Conservation (phyloP, 257 asterid genomes). For the Gentiana macrophylla region DNA sequence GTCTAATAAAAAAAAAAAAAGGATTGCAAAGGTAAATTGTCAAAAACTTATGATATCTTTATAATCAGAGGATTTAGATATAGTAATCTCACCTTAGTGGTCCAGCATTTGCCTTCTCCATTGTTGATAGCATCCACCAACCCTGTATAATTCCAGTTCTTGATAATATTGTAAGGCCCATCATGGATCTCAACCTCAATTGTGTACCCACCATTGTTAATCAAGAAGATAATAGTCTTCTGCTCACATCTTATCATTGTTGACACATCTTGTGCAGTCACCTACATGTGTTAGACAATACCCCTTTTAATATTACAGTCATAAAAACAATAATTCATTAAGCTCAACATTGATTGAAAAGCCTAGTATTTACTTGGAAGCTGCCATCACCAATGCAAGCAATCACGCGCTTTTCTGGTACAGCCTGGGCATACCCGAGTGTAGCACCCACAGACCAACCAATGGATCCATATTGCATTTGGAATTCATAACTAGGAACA, state of each 20-base stretch:
- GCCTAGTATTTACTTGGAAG: conserved; percentile 18
- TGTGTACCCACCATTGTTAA: conserved; percentile 50
- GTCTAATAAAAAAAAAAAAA: too few species aligned
- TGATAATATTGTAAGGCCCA: conserved; percentile 50
- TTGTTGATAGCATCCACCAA: conserved; percentile 67
- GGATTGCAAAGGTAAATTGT: not conserved
- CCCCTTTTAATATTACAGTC: too few species aligned
- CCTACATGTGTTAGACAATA: conserved; percentile 20
- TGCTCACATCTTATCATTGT: conserved; percentile 34
- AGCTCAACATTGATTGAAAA: not conserved
- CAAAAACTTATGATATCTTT: too few species aligned
- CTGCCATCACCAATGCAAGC: conserved; percentile 32
- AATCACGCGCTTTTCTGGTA: conserved; percentile 16
- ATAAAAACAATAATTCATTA: not conserved
- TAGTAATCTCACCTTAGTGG: conserved; percentile 24
- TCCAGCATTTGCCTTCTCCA: conserved; percentile 37
- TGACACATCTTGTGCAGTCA: conserved; percentile 34
- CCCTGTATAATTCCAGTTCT: conserved; percentile 79
- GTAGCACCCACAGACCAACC: conserved; percentile 32
- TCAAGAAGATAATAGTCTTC: conserved; percentile 59
- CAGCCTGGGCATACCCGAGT: conserved; percentile 31
- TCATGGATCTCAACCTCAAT: too few species aligned
- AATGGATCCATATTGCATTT: conserved; percentile 25
- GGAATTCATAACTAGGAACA: conserved; percentile 18
- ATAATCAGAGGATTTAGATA: not conserved